Evolutionary conservation across 2,329 filamentous ascomycete genomes (phyloP).

Genomic region (Tricladium varicosporioides): DNA sequence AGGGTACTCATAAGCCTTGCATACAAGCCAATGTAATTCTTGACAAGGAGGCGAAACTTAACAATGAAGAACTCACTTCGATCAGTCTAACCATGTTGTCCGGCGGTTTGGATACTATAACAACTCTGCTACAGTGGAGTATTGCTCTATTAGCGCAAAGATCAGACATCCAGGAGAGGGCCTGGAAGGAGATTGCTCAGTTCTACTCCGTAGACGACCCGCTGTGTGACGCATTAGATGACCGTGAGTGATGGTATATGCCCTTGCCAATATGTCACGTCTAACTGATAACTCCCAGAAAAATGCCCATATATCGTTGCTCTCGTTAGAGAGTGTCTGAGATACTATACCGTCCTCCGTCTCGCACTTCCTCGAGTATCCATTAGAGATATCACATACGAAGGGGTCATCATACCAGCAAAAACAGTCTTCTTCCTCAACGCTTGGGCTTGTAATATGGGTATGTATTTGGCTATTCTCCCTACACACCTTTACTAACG

Average conservation of each 20-base stretch:
- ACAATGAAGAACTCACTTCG: conserved; percentile 59
- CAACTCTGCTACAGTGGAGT: conserved; percentile 64
- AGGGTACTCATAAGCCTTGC: conserved; percentile 59
- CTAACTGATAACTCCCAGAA: conserved; percentile 29
- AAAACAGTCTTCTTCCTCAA: conserved; percentile 66
- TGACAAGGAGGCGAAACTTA: conserved; percentile 61
- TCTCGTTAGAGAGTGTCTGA: conserved; percentile 59
- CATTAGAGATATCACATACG: conserved; percentile 56
- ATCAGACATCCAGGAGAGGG: conserved; percentile 61
- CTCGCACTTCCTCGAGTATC: conserved; percentile 61
- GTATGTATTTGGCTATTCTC: conserved; percentile 38
- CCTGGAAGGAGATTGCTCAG: conserved; percentile 53
- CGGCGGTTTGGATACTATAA: conserved; percentile 65
- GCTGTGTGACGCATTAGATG: conserved; percentile 58
- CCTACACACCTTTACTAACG: conserved; percentile 1
- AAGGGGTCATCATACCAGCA: conserved; percentile 56
- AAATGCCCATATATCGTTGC: conserved; percentile 63
- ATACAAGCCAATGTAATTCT: conserved; percentile 66
- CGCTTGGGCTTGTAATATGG: conserved; percentile 68
- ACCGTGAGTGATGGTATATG: conserved; percentile 35
- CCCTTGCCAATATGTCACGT: too few species aligned
- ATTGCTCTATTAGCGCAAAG: conserved; percentile 57
- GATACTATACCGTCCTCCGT: conserved; percentile 61
- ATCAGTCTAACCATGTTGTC: conserved; percentile 69
- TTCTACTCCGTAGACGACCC: conserved; percentile 51